Evolutionary conservation across 2,329 filamentous ascomycete species (phyloP).

Genomic region (Zasmidium cellare): DNA sequence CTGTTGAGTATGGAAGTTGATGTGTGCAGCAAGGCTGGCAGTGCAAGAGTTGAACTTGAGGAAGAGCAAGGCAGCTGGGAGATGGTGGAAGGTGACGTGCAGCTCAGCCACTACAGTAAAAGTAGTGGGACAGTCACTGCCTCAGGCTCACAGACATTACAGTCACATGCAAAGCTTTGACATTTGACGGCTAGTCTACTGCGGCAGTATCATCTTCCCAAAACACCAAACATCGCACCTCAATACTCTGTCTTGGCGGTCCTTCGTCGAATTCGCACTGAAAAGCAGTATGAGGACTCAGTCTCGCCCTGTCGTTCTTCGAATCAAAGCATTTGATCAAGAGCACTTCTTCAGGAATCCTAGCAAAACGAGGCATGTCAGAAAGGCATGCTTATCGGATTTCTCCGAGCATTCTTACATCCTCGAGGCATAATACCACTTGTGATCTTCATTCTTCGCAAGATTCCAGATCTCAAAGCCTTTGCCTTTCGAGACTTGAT

Average conservation of each 20-base stretch:
- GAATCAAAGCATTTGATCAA: slow-evolving; percentile 65
- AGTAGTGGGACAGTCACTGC: no score
- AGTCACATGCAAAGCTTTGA: background rate
- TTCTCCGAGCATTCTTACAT: no score
- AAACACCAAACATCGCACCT: slow-evolving; percentile 8
- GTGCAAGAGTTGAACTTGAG: no score
- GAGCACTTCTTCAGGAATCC: slow-evolving; percentile 54
- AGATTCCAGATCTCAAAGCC: slow-evolving; percentile 33
- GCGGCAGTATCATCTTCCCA: slow-evolving; percentile 3
- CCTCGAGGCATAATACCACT: slow-evolving; percentile 63
- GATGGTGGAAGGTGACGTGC: no score
- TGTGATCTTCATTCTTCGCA: slow-evolving; percentile 46
- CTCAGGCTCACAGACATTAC: background rate
- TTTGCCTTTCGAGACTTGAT: background rate
- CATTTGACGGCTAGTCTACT: background rate
- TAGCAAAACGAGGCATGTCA: no score
- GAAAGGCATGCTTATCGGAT: background rate
- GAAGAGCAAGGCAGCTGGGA: no score
- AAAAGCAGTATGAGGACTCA: slow-evolving; percentile 4
- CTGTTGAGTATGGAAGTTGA: no score
- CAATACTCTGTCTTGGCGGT: slow-evolving; percentile 7
- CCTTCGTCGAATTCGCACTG: slow-evolving; percentile 4
- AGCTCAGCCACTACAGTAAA: no score
- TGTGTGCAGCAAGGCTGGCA: no score
- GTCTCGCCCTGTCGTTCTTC: slow-evolving; percentile 40